Percentiles rank a stretch among this genome's conserved stretches.
Evolutionary conservation across 257 asterid species (phyloP).

Genomic region (Anisodus acutangulus): DNA sequence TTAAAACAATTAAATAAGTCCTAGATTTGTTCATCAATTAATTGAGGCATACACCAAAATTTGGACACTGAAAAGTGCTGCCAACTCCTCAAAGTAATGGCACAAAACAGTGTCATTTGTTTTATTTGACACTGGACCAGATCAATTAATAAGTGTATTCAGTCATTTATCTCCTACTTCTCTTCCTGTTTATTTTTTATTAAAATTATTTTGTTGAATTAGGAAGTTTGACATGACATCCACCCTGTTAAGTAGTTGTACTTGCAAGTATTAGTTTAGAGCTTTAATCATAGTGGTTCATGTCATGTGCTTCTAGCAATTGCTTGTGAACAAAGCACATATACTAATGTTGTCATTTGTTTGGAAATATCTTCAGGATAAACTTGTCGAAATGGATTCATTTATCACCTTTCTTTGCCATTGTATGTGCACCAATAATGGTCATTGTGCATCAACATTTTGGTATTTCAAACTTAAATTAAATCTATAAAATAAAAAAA

Average conservation of each 20-base stretch:
- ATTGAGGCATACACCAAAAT: not conserved
- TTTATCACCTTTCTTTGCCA: slow-evolving; percentile 6
- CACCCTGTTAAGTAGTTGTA: slow-evolving; percentile 21
- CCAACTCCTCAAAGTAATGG: slow-evolving; percentile 8
- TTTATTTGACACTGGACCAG: slow-evolving; percentile 22
- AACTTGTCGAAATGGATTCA: not conserved
- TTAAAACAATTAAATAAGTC: not conserved
- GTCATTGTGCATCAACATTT: not conserved
- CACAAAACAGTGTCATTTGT: slow-evolving; percentile 3
- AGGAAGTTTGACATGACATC: slow-evolving; percentile 17
- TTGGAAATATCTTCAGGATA: not conserved
- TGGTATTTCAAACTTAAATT: not conserved
- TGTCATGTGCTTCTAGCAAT: not conserved
- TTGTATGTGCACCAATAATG: not conserved
- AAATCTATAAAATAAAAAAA: not conserved
- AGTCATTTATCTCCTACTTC: not conserved
- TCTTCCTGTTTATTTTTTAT: not conserved
- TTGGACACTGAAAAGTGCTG: not conserved
- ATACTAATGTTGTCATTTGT: not conserved
- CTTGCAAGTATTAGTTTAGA: slow-evolving; percentile 12
- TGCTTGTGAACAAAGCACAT: slow-evolving; percentile 13
- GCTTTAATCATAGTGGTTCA: slow-evolving; percentile 11
- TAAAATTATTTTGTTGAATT: not conserved
- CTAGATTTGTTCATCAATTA: slow-evolving; percentile 27
- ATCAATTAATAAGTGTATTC: slow-evolving; percentile 5